A percentile compares a stretch with the other conserved stretches of the same genome.
Evolutionary conservation across 768 basidiomycete species (phyloP).

Genomic region (Suillus occidentalis): DNA sequence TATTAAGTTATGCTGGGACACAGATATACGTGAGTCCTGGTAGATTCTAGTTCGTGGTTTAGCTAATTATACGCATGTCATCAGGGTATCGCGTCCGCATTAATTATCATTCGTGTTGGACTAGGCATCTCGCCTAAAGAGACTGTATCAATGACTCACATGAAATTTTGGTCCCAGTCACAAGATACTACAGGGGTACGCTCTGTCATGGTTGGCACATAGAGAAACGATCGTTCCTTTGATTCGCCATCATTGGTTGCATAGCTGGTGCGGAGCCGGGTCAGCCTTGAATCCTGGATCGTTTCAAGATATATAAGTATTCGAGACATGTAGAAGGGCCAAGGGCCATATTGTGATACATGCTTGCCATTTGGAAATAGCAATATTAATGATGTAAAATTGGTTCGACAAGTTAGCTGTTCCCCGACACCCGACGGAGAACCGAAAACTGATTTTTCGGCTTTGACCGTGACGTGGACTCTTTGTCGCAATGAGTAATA

Average conservation of each 20-base stretch:
- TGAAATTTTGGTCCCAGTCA: neutral
- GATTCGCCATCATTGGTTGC: neutral
- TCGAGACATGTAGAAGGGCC: neutral
- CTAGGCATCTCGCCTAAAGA: conserved; percentile 10
- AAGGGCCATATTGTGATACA: neutral
- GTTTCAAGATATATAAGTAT: neutral
- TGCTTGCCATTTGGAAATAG: neutral
- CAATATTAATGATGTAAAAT: neutral
- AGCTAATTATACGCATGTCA: neutral
- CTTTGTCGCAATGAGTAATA: too few species aligned
- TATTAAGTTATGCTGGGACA: conserved; percentile 24
- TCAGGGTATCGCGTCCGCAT: conserved; percentile 18
- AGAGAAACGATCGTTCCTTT: neutral
- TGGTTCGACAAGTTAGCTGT: neutral
- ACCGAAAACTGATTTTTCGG: too few species aligned
- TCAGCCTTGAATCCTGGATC: neutral
- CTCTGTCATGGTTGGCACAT: neutral
- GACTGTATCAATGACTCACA: neutral
- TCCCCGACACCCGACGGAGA: too few species aligned
- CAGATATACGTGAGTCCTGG: conserved; percentile 30
- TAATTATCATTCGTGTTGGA: conserved; percentile 21
- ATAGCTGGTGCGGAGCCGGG: neutral
- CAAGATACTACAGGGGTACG: neutral
- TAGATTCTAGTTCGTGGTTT: neutral
- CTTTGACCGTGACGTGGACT: too few species aligned